These are phyloP conservation scores for Gaillardinia entomophila DNA, from an alignment of 805 yeast genomes.

Conservation along the genomic window DNA sequence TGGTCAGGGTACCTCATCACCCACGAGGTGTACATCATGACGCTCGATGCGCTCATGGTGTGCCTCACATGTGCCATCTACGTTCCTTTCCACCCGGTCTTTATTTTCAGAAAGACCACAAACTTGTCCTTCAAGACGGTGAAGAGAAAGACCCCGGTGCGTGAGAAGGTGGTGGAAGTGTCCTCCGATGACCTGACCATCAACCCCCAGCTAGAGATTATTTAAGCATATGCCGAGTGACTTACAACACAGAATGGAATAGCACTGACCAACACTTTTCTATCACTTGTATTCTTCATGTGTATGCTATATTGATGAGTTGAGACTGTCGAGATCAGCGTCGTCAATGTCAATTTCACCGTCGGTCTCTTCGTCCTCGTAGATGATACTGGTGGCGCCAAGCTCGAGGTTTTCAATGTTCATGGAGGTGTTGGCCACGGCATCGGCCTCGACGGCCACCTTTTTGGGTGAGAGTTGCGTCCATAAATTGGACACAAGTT, in stretches of 20 bases:
- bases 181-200: no score
- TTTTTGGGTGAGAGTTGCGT: conserved; percentile 21
- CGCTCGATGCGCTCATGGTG: conserved; percentile 26
- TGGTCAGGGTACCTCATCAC: conserved; percentile 63
- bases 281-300: not conserved
- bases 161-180: no score
- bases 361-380: conserved; percentile 6
- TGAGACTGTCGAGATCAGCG: no score
- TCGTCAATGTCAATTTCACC: conserved; percentile 11
- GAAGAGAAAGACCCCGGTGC: no score
- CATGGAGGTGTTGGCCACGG: conserved; percentile 20
- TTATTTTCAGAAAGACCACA: no score
- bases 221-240: no score
- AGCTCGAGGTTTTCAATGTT: conserved; percentile 17
- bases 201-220: no score
- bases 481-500: conserved; percentile 18
- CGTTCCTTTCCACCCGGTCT: conserved; percentile 57
- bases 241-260: not conserved
- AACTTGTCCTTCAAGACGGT: no score
- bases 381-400: not conserved
- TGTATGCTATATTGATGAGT: no score
- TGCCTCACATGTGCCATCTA: conserved; percentile 24
- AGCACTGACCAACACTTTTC: not conserved
- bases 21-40: conserved; percentile 36
- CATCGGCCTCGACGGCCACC: conserved; percentile 4